Percentiles rank a stretch among this genome's conserved stretches.
These are phyloP conservation scores for Diutina catenulata DNA, from an alignment of 1,139 yeast species.

Conservation along the genomic window DNA sequence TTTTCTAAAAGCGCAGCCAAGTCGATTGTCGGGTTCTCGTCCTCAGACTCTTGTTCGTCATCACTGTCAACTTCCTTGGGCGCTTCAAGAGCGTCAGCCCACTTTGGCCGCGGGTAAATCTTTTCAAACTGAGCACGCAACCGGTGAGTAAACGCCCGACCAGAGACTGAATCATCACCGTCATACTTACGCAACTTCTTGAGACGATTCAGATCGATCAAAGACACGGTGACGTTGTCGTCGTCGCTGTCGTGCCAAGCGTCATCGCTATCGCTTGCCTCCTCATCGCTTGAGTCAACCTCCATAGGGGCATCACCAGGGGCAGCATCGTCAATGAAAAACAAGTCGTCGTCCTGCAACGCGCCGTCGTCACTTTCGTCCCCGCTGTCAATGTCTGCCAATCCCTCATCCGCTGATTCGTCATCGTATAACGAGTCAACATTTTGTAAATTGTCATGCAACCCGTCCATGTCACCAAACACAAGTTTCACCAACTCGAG, in stretches of 20 bases:
- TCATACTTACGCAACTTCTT: conserved; percentile 62
- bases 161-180: conserved; percentile 47
- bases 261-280: conserved; percentile 22
- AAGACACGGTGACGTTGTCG: conserved; percentile 54
- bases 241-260: conserved; percentile 96
- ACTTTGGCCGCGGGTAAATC: conserved; percentile 77
- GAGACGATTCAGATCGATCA: conserved; percentile 39
- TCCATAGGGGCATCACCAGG: conserved; percentile 26
- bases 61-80: conserved; percentile 16
- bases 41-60: conserved; percentile 12
- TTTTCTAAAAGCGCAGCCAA: conserved; percentile 40
- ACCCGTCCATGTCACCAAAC: conserved; percentile 80
- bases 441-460: conserved; percentile 53
- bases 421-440: conserved; percentile 39
- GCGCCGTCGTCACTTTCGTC: conserved; percentile 21
- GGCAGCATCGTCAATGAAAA: conserved; percentile 51
- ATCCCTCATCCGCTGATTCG: conserved; percentile 16
- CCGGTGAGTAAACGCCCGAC: conserved; percentile 58
- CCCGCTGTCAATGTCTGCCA: conserved; percentile 15
- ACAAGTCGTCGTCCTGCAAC: conserved; percentile 49
- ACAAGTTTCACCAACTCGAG: conserved; percentile 67
- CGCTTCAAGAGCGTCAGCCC: conserved; percentile 40
- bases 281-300: conserved; percentile 16
- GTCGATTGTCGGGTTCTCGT: conserved; percentile 16
- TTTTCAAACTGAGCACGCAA: conserved; percentile 77